Conservation (phyloP, 805 yeast genomes). For the Candida tallmaniae region DNA sequence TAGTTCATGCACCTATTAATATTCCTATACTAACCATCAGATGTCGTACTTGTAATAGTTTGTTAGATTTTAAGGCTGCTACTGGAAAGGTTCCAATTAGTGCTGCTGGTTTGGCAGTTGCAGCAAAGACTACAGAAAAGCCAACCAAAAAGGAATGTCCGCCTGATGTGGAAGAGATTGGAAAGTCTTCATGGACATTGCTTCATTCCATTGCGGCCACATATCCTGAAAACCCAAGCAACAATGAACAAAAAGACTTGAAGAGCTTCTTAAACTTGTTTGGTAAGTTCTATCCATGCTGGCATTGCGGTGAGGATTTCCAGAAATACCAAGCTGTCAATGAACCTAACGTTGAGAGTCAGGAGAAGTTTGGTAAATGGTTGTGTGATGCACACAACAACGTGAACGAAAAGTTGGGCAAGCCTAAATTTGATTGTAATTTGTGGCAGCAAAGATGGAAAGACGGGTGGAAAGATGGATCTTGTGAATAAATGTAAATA, state of each 20-base stretch:
- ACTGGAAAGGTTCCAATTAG: constrained; percentile 15
- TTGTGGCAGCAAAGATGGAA: constrained; percentile 94
- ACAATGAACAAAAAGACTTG: constrained; percentile 66
- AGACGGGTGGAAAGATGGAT: constrained; percentile 76
- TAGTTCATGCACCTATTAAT: too few relatives aligned
- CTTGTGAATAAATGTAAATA: constrained; percentile 4
- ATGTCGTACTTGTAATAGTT: constrained; percentile 84
- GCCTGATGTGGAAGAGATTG: constrained; percentile 78
- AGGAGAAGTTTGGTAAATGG: constrained; percentile 86
- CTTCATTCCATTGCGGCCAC: constrained; percentile 86
- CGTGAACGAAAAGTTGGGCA: constrained; percentile 84
- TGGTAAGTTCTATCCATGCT: constrained; percentile 85
- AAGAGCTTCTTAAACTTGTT: constrained; percentile 63
- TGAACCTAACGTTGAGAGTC: constrained; percentile 56
- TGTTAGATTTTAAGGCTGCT: constrained; percentile 74
- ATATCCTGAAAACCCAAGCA: constrained; percentile 69
- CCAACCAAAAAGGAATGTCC: constrained; percentile 52
- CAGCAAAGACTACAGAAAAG: constrained; percentile 12
- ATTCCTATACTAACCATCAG: constrained; percentile 26
- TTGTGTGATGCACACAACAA: constrained; percentile 92
- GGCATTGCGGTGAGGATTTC: constrained; percentile 89
- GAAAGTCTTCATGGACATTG: constrained; percentile 88
- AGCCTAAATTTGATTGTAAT: constrained; percentile 79
- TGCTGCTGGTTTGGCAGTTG: constrained; percentile 31
- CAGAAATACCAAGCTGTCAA: constrained; percentile 49